Conservation (phyloP, 1,139 yeast species). For the Taiozyma sp. region DNA sequence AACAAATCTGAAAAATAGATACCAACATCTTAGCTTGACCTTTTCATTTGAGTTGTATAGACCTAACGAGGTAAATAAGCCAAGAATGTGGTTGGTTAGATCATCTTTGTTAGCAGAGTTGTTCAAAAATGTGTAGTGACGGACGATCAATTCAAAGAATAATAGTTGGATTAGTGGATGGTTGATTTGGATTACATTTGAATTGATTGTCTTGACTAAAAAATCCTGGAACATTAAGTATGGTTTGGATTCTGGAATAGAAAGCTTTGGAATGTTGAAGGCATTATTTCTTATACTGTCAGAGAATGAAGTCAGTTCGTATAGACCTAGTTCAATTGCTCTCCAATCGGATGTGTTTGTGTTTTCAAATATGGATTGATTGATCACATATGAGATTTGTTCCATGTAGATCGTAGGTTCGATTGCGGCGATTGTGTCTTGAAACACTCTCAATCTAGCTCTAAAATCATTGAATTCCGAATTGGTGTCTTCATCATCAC, state of each 20-base stretch:
- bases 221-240: conserved; percentile 47
- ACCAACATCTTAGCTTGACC: conserved; percentile 88
- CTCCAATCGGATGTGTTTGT: conserved; percentile 54
- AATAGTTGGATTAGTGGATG: conserved; percentile 79
- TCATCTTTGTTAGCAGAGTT: conserved; percentile 41
- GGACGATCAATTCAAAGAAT: conserved; percentile 80
- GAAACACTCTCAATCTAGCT: conserved; percentile 66
- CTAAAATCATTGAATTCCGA: conserved; percentile 77
- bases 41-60: conserved; percentile 67
- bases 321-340: conserved; percentile 80
- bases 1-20: conserved; percentile 77
- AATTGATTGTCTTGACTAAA: conserved; percentile 59
- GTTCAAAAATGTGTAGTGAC: conserved; percentile 67
- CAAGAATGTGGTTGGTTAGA: conserved; percentile 60
- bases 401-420: conserved; percentile 71
- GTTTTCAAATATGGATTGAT: conserved; percentile 45
- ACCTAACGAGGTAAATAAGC: conserved; percentile 78
- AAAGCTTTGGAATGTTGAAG: conserved; percentile 60
- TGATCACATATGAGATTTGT: conserved; percentile 62
- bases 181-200: conserved; percentile 46
- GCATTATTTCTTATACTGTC: conserved; percentile 76
- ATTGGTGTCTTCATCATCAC: conserved; percentile 61
- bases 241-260: conserved; percentile 60
- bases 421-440: conserved; percentile 78
- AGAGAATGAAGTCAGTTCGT: conserved; percentile 71